Evolutionary conservation across 1,284 basidiomycete genomes (phyloP), one percentile per base, ranked within the genome.

Genomic region (Paramarasmius palmivorus): DNA sequence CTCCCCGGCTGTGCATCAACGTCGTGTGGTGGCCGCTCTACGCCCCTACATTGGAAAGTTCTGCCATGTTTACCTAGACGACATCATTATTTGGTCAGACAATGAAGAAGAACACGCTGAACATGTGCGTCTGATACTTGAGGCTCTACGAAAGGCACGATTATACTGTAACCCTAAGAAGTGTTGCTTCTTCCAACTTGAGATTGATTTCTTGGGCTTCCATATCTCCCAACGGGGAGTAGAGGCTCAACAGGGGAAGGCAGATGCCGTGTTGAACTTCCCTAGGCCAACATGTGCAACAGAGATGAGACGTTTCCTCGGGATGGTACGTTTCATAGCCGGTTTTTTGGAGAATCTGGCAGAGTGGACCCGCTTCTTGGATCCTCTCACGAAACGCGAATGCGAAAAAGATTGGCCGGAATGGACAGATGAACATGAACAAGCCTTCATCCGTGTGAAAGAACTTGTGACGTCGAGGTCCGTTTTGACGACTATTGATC

Each of bases 31-130:
- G 12, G 37, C 51, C 7, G 66, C 69, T 1, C 63, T 72, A n/a
- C 47, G 46, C 2, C 50, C 59, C 1, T 45, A 58, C 9, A 61
- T 64, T 45, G 51, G 58, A 2, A 52, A 52, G 1, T 60, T 59
- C 23, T 62, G 57, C 2, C 60, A 61, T 42, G 32, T 61, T 15
- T 54, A 54, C 35, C 20, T 54, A 2, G 53, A 75, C 54, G 65
- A 74, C 52, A 72, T 74, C 46, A 62, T 73, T 50, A 70, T 73
- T 48, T 76, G 65, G 64, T 73, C 68, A 0, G 3, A 65, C 1
- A 53, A 55, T 1, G 23, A 66, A 0, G 63, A 66, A 17, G 66
- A 76, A 52, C 74, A 78, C 48, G 20, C 49, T 1, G 0, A 47
- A 2, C 65, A 73, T 54, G 60, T 73, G 1, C 8, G n/a, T 0